Evolutionary conservation across 2,329 filamentous ascomycete species (phyloP), one percentile per base, ranked within the genome.

Genomic region (Colletotrichum sp.): DNA sequence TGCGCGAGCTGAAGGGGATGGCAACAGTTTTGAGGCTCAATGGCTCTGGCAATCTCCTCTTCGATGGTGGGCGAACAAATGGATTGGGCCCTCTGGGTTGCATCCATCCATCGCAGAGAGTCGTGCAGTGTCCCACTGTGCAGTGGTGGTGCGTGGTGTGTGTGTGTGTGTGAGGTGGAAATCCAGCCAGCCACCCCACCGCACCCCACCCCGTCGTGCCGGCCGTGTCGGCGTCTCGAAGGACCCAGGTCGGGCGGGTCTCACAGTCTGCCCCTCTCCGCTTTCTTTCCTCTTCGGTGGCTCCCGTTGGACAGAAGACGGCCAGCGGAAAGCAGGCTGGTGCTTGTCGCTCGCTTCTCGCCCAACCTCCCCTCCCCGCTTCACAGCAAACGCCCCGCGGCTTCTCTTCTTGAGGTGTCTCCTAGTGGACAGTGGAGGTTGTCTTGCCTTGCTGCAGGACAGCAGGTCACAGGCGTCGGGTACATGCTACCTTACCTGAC

Each of bases 351-450:
- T 64, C n/a, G 59, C 52, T 75, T 64, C 57, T 72, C 61, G 55
- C 73, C 73, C 73, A 75, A 68, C 73, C 69, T 68, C 73, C 69
- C 30, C 36, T 66, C 69, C 73, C 73, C 73, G 69, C 73, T 73
- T 75, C 63, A 73, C 64, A 59, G 59, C 67, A 76, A 74, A 71
- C 71, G 74, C 48, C 66, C 71, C 61, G 43, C 67, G 71, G 34
- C 75, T 63, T 75, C 55, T 55, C 69, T 48, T 21, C 43, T 48
- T 48, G 43, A 48, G 43, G 43, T 48, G n/a, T 48, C 43, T 21
- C 12, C 43, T 6, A 48, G 43, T 48, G 43, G 43, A 48, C 32
- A 34, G 32, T 48, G 43, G 43, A 48, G 43, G 43, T 48, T 48
- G 26, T 63, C 30, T 63, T 63, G 26, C 52, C 72, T 75, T 34